Evolutionary conservation across 345 rosid genomes (phyloP), one percentile per base, ranked within the genome.

Genomic region (Microthlaspi erraticum): DNA sequence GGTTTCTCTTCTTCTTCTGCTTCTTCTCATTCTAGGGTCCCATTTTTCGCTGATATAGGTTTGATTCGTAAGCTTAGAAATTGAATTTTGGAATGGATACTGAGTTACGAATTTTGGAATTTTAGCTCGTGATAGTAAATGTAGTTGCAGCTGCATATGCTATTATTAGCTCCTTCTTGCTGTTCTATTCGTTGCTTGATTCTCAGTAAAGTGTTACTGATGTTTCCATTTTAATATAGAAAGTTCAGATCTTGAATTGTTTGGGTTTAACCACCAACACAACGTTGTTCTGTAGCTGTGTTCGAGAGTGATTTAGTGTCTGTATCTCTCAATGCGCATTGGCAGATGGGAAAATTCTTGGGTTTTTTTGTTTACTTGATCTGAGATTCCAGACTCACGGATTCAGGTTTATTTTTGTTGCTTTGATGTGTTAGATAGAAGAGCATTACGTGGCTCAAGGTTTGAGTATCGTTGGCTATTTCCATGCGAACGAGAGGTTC

Each of bases 401-500:
- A 44, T 38, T 68, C 10, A 10, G 11, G 41, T 26, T 12, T 43
- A 5, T 49, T 42, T 63, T 48, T 58, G 52, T 26, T 55, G 49
- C 8, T 72, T 81, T 32, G 51, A 43, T 72, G 70, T 55, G 72
- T 37, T 82, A 92, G 98, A 80, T 89, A 52, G 96, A 92, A 76
- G 94, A 94, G 81, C 80, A 88, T 67, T 91, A 80, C 73, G 80
- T 77, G 59, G 77, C 89, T n/a, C 78, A 84, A 74, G 96, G 96
- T 33, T 52, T 91, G 44, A 80, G 88, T 41, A 82, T 94, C 38
- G 95, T 91, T 63, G 98, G 99, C 0, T 92, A 94, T 68, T 94
- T 87, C 59, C 97, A 94, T 61, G 99, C 96, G 9, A 94, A 94
- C 53, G 99, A 94, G 84, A 87, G 95, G 82, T 83, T 79, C 17